Evolutionary conservation across 2,329 filamentous ascomycete genomes (phyloP).

Genomic region (Colletotrichum theobromicola): DNA sequence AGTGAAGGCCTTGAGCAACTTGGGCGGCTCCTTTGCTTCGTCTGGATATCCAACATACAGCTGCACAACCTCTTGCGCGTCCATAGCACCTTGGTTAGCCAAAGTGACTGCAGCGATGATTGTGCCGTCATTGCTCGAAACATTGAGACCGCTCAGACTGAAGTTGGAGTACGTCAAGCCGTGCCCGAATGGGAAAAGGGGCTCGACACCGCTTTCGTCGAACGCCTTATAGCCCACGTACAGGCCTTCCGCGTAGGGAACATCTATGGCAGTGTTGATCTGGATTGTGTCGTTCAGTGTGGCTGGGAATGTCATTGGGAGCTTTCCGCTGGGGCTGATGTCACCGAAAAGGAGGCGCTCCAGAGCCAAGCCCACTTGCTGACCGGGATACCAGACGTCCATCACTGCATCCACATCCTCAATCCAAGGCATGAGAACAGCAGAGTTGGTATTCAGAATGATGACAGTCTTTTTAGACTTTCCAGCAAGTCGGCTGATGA

Average conservation of each 20-base stretch:
- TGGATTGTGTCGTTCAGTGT: slow-evolving; percentile 1
- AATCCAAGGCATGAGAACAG: background rate
- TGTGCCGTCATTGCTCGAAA: background rate
- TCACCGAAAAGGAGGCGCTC: slow-evolving; percentile 9
- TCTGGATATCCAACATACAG: background rate
- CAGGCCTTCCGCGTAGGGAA: background rate
- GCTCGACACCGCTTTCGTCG: background rate
- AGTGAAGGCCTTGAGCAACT: background rate
- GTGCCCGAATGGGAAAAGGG: slow-evolving; percentile 1
- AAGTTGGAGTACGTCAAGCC: background rate
- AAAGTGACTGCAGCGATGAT: background rate
- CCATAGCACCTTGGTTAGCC: background rate
- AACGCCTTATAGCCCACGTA: slow-evolving; percentile 5
- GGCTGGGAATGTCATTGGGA: slow-evolving; percentile 7
- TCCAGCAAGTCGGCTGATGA: background rate
- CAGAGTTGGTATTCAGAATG: background rate
- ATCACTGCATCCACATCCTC: background rate
- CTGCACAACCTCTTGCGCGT: background rate
- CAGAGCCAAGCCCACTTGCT: slow-evolving; percentile 7
- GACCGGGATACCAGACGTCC: slow-evolving; percentile 12
- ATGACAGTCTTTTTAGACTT: background rate
- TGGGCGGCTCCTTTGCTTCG: background rate
- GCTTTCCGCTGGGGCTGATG: slow-evolving; percentile 14
- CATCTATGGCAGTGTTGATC: slow-evolving; percentile 1
- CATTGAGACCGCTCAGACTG: background rate